Base-by-base conservation (phyloP, 108 stramenopile species). In the Cyclostephanos tholiformis region DNA sequence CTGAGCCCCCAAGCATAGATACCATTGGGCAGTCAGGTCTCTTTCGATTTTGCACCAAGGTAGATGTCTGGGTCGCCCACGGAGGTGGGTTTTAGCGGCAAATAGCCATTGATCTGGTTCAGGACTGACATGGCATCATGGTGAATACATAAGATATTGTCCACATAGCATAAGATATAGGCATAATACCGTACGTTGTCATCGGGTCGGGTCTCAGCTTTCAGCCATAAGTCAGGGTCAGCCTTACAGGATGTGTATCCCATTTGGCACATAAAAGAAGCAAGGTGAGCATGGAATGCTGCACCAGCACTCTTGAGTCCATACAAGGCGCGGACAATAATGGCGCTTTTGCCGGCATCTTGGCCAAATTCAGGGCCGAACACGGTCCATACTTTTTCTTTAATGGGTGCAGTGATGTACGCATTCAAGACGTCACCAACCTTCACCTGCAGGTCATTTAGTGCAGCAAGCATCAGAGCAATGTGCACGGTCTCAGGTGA, bases 211-310 rank as follows among this genome's bases (percentile, higher is more conserved):
- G 23, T 50, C 11, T 27, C 58, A 2, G 48, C 35, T 13, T 67
- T 56, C 25, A 79, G 39, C 76, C 81, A 87, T 17, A 87, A 81
- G 66, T 84, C 77, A 29, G 81, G 64, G 55, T 83, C 77, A 11
- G 82, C 82, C 6, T 23, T 12, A 26, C 74, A 76, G 1, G 71
- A 26, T 0, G 4, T 17, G 26, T 67, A 79, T 13, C 82, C 72
- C 35, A 79, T 44, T 6, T 79, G 6, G 57, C 44, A 0, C 83
- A 83, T 51, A 72, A 77, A 65, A 2, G 74, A 72, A 16, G 57
- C 53, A n/a, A 85, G 57, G 26, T 59, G 57, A 20, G 27, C 58
- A 62, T 56, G 56, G 14, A 55, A 69, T 19, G 25, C 52, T 32
- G 32, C 32, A 32, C 32, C 32, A 32, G 32, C 32, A 4, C 32